Percentiles rank a stretch among this genome's conserved stretches.
phyloP scores from a whole-genome alignment of 768 basidiomycete species.

The Leccinum imitatum region DNA sequence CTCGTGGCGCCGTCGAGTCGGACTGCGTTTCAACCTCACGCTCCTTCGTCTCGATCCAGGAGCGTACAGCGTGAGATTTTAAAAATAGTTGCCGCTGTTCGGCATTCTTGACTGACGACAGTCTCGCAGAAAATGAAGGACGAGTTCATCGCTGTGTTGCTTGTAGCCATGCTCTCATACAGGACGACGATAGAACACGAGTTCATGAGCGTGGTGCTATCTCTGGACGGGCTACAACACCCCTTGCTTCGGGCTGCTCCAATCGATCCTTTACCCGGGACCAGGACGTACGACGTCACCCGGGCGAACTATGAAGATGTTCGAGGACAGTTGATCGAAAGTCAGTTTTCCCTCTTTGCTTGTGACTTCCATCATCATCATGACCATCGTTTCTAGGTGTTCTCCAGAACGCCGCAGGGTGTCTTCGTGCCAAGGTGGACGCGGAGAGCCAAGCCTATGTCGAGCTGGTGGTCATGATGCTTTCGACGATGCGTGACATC shows the following conservation, averaged over 20 bases:
- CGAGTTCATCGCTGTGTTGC: constrained; percentile 52
- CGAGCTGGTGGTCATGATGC: constrained; percentile 43
- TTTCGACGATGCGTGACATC: constrained; percentile 52
- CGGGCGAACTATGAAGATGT: constrained; percentile 31
- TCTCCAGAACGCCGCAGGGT: constrained; percentile 41
- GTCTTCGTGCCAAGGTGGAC: constrained; percentile 34
- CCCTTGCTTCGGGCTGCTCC: constrained; percentile 43
- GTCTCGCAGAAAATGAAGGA: constrained; percentile 43
- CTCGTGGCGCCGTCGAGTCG: constrained; percentile 54
- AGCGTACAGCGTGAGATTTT: constrained; percentile 52
- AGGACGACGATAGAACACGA: constrained; percentile 55
- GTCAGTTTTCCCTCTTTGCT: constrained; percentile 28
- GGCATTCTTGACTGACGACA: not conserved
- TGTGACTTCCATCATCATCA: constrained; percentile 9
- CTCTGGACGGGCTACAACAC: constrained; percentile 56
- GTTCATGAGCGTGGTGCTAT: constrained; percentile 56
- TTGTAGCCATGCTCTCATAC: constrained; percentile 50
- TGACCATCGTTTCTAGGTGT: constrained; percentile 38
- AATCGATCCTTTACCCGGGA: constrained; percentile 20
- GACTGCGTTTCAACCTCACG: constrained; percentile 59
- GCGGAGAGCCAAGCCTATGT: constrained; percentile 40
- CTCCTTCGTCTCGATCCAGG: constrained; percentile 58
- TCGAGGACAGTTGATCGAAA: constrained; percentile 39
- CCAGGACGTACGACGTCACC: constrained; percentile 33
- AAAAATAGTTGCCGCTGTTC: not conserved